These are phyloP conservation scores for Suillus plorans DNA, from an alignment of 768 basidiomycete species.

Conservation along the genomic window DNA sequence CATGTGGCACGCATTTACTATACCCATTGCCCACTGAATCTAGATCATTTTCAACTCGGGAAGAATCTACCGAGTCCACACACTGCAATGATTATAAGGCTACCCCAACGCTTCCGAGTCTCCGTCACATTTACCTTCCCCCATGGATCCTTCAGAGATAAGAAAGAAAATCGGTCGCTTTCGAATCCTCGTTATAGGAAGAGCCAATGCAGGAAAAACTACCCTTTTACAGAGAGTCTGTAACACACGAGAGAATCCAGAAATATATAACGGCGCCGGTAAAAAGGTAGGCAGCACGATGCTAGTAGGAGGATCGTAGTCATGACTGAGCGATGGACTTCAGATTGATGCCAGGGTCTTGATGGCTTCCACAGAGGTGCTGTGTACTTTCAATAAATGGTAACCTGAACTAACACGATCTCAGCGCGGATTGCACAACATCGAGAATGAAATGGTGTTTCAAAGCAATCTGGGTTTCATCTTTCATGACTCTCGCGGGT, in stretches of 20 bases:
- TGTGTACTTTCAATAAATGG: background rate
- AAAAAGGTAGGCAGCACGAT: background rate
- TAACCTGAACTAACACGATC: background rate
- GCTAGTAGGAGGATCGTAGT: background rate
- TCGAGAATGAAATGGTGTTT: conserved; percentile 31
- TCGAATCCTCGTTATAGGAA: background rate
- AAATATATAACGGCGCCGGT: conserved; percentile 5
- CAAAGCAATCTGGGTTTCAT: conserved; percentile 33
- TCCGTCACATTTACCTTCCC: background rate
- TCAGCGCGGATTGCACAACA: conserved; percentile 32
- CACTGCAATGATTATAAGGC: background rate
- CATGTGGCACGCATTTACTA: no score
- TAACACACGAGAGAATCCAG: background rate
- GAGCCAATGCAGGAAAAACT: background rate
- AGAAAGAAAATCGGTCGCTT: conserved; percentile 11
- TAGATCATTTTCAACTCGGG: background rate
- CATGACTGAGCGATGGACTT: background rate
- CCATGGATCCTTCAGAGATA: conserved; percentile 1
- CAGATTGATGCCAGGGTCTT: conserved; percentile 8
- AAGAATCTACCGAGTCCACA: background rate
- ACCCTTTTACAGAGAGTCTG: background rate
- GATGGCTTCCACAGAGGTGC: conserved; percentile 6
- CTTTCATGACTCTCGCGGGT: conserved; percentile 34
- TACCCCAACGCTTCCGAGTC: background rate
- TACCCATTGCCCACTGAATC: background rate